Evolutionary conservation across 169 alveolate species (phyloP), one percentile per base, ranked within the genome.

Genomic region (Plasmodium falciparum): DNA sequence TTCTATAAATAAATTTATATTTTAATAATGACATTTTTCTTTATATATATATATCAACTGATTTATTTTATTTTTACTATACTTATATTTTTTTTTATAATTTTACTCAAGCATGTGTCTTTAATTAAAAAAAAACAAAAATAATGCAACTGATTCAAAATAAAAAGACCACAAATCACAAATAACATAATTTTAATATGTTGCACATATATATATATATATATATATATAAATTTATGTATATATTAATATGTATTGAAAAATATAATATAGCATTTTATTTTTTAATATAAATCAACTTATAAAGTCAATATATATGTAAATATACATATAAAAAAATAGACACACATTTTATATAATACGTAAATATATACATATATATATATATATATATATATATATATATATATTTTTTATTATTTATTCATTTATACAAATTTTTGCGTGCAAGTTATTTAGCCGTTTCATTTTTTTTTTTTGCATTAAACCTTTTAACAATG

Each of bases 401-500:
- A 3, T n/a, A n/a, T n/a, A n/a, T n/a, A n/a, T 54, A 15, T n/a
- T 12, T 20, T 52, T 1, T 52, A 1, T 52, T 54, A 11, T 56
- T 9, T 56, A n/a, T 56, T 12, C 15, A 56, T 56, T 56, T 22
- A 56, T 13, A 56, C n/a, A 17, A 56, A 3, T 0, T 20, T 67
- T 12, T 26, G 15, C 39, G 20, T 1, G 65, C 12, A 6, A 1
- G 15, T 47, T 9, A 3, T 24, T 33, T 22, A 45, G 17, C 1
- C 22, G 49, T 78, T 47, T 65, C 13, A n/a, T 52, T 24, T 69
- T 69, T 52, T 24, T 69, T 69, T 11, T 4, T 12, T 7, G 8
- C 2, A 58, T 74, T 63, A 0, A 5, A 66, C 12, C 8, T 29
- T 20, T 66, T 52, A 49, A 67, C 17, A 70, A 83, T 83, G 91